Evolutionary conservation across 768 basidiomycete species (phyloP), one percentile per base, ranked within the genome.

Genomic region (Leccinum arenicola): DNA sequence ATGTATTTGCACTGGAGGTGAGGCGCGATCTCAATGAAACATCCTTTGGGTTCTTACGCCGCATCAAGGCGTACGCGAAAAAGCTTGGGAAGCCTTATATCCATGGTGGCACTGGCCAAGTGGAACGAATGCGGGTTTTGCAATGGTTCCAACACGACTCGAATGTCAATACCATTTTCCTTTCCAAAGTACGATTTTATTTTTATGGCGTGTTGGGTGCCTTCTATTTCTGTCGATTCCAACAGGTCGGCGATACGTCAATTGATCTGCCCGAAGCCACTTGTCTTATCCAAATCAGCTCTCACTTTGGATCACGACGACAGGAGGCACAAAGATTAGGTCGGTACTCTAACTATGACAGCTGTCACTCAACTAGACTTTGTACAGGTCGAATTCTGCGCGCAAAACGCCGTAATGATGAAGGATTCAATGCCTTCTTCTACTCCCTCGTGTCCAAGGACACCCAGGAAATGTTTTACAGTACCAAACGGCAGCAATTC

Each of bases 351-450:
- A 63, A 57, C 40, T 0, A 6, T 61, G 64, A 64, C 63, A 61
- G 55, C 48, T 63, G 58, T 66, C 61, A 58, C 9, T 6, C 38
- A 48, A 55, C 56, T 60, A 17, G 50, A 54, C 56, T 53, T 50
- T 50, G 43, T 45, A 25, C 61, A 93, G 95, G 95, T 14, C 94
- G 97, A 50, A 99, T 99, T 67, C 77, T 99, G 49, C 89, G 97
- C 50, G 97, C 97, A 9, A 99, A 99, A 74, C 84, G 97, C 59
- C 83, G 97, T 63, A 99, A 99, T 69, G 97, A 99, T 68, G 97
- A 98, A 75, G 97, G 97, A 1, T 99, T 99, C 78, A 99, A 99
- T 63, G 97, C 97, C 23, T 99, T 98, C 78, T 99, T 99, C 77
- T 99, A 99, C 74, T 98, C 97, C 33, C 85, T 99, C 7, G 97